Evolutionary conservation across 2,329 filamentous ascomycete genomes (phyloP).

Genomic region (Neurospora crassa): DNA sequence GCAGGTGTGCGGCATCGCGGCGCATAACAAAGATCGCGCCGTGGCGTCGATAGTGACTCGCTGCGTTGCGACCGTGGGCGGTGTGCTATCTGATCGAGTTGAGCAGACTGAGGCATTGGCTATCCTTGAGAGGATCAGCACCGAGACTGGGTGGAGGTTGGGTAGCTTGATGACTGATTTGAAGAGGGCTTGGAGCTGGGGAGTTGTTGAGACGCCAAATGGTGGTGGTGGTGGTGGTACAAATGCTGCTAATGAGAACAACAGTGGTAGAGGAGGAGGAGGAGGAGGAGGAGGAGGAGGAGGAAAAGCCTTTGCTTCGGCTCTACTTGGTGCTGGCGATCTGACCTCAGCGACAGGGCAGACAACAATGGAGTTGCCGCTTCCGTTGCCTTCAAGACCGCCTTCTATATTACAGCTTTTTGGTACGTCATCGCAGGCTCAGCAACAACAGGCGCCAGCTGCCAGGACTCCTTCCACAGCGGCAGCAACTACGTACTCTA

Average conservation of each 20-base stretch:
- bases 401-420: neutral
- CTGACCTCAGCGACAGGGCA: neutral
- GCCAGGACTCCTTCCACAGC: neutral
- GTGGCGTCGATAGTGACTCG: slow-evolving; percentile 72
- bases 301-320: neutral
- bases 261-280: no score
- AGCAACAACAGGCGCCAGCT: neutral
- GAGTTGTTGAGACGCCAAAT: neutral
- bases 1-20: slow-evolving; percentile 81
- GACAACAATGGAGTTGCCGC: neutral
- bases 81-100: slow-evolving; percentile 54
- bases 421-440: neutral
- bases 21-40: slow-evolving; percentile 72
- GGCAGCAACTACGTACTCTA: neutral
- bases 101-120: slow-evolving; percentile 75
- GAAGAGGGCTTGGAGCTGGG: slow-evolving; percentile 49
- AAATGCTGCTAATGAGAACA: neutral
- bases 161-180: slow-evolving; percentile 63
- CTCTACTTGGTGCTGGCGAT: neutral
- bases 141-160: slow-evolving; percentile 71
- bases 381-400: neutral
- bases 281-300: slow-evolving; percentile 16
- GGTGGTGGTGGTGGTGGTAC: no score
- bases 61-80: slow-evolving; percentile 67
- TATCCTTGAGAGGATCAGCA: slow-evolving; percentile 66